phyloP scores from a whole-genome alignment of 179 eudicot species.

The Carnegiea gigantea region DNA sequence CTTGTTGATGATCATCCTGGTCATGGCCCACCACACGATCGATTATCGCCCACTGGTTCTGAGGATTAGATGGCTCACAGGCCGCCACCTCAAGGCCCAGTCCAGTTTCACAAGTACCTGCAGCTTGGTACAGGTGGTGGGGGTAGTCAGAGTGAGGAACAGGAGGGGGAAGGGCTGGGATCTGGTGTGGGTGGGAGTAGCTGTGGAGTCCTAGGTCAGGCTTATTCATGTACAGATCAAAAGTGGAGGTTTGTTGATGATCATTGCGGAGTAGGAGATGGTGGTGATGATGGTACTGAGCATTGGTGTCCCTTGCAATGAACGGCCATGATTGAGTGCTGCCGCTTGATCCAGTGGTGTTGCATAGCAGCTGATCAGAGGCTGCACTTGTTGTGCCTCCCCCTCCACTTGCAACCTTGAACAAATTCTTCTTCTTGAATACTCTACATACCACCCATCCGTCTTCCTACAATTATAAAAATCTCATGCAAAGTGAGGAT shows the following conservation, averaged over 20 bases:
- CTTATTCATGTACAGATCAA: constrained; percentile 46
- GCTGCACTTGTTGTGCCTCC: constrained; percentile 23
- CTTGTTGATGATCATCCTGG: constrained; percentile 27
- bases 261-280: constrained; percentile 37
- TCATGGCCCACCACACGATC: constrained; percentile 38
- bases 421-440: constrained; percentile 85
- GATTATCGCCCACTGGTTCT: constrained; percentile 59
- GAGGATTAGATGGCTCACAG: constrained; percentile 30
- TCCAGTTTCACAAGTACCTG: not conserved
- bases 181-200: constrained; percentile 48
- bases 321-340: constrained; percentile 41
- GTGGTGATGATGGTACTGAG: constrained; percentile 27
- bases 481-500: not conserved
- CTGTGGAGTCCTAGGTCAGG: constrained; percentile 49
- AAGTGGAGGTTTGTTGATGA: constrained; percentile 35
- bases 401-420: constrained; percentile 58
- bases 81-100: constrained; percentile 21
- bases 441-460: constrained; percentile 97
- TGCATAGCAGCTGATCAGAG: constrained; percentile 49
- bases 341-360: constrained; percentile 32
- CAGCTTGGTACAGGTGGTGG: constrained; percentile 28
- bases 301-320: constrained; percentile 31
- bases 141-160: constrained; percentile 23
- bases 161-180: constrained; percentile 37
- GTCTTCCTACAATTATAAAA: constrained; percentile 53